Evolutionary conservation across 2,329 filamentous ascomycete species (phyloP).

Genomic region (Hypoxylon sp.): DNA sequence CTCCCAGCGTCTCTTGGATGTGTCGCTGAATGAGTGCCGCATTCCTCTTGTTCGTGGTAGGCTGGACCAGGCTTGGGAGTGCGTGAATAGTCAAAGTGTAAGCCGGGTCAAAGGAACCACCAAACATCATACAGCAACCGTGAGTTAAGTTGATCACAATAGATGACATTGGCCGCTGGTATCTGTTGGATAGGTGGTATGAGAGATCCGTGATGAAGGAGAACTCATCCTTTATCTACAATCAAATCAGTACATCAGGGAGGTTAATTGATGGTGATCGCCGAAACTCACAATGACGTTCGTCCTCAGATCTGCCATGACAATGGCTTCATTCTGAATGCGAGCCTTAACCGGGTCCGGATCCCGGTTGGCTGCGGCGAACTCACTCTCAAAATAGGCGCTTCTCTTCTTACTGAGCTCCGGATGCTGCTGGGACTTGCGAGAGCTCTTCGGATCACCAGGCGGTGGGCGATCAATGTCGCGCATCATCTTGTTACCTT

Average conservation of each 20-base stretch:
- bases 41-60: constrained; percentile 84
- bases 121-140: constrained; percentile 79
- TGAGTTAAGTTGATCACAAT: constrained; percentile 84
- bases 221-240: constrained; percentile 79
- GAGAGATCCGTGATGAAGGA: constrained; percentile 81
- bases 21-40: constrained; percentile 81
- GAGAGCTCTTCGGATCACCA: constrained; percentile 53
- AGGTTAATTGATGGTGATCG: not conserved
- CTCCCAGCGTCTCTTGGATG: constrained; percentile 77
- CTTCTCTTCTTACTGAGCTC: constrained; percentile 56
- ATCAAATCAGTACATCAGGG: constrained; percentile 19
- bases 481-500: constrained; percentile 56
- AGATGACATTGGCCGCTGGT: constrained; percentile 78
- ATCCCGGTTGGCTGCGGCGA: constrained; percentile 53
- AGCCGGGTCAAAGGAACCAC: constrained; percentile 80
- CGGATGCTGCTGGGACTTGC: constrained; percentile 52
- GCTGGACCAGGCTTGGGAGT: constrained; percentile 75
- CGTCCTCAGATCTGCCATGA: constrained; percentile 74
- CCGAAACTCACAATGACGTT: constrained; percentile 69
- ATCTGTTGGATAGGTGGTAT: constrained; percentile 79
- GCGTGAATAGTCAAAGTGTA: constrained; percentile 83
- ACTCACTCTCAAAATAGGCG: constrained; percentile 63
- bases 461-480: constrained; percentile 58
- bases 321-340: constrained; percentile 67
- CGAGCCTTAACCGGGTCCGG: constrained; percentile 58